These are phyloP conservation scores for Coleophoma cylindrospora DNA, from an alignment of 2,329 filamentous ascomycete genomes.

Conservation along the genomic window DNA sequence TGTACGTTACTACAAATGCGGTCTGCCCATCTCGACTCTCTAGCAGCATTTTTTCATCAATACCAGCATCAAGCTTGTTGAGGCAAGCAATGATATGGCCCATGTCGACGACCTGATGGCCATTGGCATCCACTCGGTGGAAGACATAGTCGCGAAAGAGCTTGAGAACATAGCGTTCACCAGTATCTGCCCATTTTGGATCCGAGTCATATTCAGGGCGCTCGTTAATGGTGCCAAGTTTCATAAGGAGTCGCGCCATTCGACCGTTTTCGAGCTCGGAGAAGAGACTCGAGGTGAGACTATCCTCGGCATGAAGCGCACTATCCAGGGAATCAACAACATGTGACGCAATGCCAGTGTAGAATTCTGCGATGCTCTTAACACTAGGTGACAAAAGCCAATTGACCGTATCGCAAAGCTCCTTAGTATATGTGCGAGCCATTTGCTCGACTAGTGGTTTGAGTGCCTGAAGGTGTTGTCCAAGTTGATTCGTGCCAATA, in stretches of 20 bases:
- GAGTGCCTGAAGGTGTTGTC: conserved; percentile 48
- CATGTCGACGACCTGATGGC: conserved; percentile 77
- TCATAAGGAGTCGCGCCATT: conserved; percentile 72
- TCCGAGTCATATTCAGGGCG: conserved; percentile 79
- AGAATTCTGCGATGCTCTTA: conserved; percentile 75
- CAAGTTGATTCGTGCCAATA: conserved; percentile 66
- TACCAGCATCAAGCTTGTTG: conserved; percentile 89
- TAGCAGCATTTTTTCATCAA: conserved; percentile 79
- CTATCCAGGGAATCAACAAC: conserved; percentile 72
- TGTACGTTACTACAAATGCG: conserved; percentile 82
- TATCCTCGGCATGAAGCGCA: conserved; percentile 74
- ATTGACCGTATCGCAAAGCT: conserved; percentile 71
- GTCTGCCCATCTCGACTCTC: conserved; percentile 89
- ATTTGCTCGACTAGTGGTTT: conserved; percentile 72
- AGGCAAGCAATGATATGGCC: conserved; percentile 82
- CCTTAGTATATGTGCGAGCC: conserved; percentile 68
- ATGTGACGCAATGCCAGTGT: conserved; percentile 73
- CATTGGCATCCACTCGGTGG: conserved; percentile 85
- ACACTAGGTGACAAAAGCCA: conserved; percentile 73
- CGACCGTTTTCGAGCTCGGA: conserved; percentile 88
- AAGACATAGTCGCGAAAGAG: conserved; percentile 97
- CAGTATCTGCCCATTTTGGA: conserved; percentile 81
- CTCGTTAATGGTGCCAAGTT: conserved; percentile 85
- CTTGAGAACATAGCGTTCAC: conserved; percentile 87
- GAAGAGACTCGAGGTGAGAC: conserved; percentile 64